Percentiles rank a stretch among this genome's conserved stretches.
These are phyloP conservation scores for Chlorophyllum brunneum DNA, from an alignment of 768 basidiomycete species.

Conservation along the genomic window DNA sequence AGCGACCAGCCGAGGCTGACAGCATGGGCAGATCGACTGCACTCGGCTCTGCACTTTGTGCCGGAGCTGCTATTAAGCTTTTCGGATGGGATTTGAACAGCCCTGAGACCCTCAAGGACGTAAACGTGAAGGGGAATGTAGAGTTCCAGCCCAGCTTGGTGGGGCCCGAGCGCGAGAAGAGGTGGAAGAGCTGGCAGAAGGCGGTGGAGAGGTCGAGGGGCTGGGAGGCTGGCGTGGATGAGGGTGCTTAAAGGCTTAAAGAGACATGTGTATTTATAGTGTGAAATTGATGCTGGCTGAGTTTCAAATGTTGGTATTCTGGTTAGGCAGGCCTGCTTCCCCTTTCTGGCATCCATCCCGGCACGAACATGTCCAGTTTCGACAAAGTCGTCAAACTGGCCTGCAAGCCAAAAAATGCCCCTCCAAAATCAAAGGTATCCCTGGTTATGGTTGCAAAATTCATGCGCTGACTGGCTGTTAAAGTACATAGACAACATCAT, in stretches of 20 bases:
- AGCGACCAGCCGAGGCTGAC: background rate
- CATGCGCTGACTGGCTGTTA: slow-evolving; percentile 9
- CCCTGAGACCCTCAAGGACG: slow-evolving; percentile 79
- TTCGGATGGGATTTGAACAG: slow-evolving; percentile 90
- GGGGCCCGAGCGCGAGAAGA: slow-evolving; percentile 53
- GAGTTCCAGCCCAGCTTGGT: slow-evolving; percentile 60
- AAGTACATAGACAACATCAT: slow-evolving; percentile 97
- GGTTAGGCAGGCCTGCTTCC: slow-evolving; percentile 1
- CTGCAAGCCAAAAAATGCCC: slow-evolving; percentile 94
- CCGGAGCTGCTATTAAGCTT: slow-evolving; percentile 80
- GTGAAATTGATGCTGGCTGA: slow-evolving; percentile 6
- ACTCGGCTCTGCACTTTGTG: slow-evolving; percentile 90
- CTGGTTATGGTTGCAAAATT: background rate
- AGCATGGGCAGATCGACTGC: slow-evolving; percentile 75
- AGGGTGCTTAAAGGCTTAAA: slow-evolving; percentile 9
- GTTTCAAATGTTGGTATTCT: slow-evolving; percentile 9
- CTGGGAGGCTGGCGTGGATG: slow-evolving; percentile 67
- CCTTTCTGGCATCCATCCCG: background rate
- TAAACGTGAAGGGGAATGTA: slow-evolving; percentile 81
- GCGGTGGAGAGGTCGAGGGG: slow-evolving; percentile 81
- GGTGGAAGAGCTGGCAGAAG: slow-evolving; percentile 81
- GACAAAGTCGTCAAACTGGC: slow-evolving; percentile 95
- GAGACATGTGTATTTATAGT: background rate
- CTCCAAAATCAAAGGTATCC: slow-evolving; percentile 89
- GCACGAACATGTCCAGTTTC: slow-evolving; percentile 61